phyloP scores from a whole-genome alignment of 2,329 filamentous ascomycete species.

The Pseudopyricularia cyperi region DNA sequence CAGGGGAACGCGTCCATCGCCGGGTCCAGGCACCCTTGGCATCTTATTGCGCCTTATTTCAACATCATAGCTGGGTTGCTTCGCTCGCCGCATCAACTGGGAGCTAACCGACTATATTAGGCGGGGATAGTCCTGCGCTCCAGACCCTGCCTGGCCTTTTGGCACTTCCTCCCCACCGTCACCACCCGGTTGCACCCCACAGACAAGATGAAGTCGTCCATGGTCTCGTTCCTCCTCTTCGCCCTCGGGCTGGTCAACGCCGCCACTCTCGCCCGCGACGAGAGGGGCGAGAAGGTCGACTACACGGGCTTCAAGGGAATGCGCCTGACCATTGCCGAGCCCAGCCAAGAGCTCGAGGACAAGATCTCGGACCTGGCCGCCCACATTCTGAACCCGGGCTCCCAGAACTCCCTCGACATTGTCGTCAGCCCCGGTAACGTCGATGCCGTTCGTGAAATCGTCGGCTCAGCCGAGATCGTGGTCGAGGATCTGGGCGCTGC shows the following conservation, averaged over 20 bases:
- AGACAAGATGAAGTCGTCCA: constrained; percentile 1
- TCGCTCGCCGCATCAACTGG: no score
- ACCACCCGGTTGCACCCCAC: not conserved
- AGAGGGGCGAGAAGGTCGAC: not conserved
- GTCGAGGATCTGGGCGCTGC: not conserved
- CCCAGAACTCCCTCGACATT: not conserved
- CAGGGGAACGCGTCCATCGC: not conserved
- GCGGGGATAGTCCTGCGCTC: not conserved
- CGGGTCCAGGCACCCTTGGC: not conserved
- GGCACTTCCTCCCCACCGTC: not conserved
- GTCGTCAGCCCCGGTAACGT: constrained; percentile 1
- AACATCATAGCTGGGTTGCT: no score
- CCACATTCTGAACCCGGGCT: constrained; percentile 3
- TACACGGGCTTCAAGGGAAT: constrained; percentile 1
- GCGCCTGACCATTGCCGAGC: constrained; percentile 1
- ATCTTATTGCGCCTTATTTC: no score
- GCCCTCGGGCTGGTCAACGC: constrained; percentile 1
- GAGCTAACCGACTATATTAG: not conserved
- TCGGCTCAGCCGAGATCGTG: not conserved
- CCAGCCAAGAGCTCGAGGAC: constrained; percentile 1
- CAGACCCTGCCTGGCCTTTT: not conserved
- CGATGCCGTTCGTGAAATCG: not conserved
- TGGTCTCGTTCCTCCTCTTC: constrained; percentile 1
- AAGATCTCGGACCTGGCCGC: constrained; percentile 1
- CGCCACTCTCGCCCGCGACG: not conserved